phyloP scores from a whole-genome alignment of 257 asterid genomes.

The Jaltomata sinuosa region DNA sequence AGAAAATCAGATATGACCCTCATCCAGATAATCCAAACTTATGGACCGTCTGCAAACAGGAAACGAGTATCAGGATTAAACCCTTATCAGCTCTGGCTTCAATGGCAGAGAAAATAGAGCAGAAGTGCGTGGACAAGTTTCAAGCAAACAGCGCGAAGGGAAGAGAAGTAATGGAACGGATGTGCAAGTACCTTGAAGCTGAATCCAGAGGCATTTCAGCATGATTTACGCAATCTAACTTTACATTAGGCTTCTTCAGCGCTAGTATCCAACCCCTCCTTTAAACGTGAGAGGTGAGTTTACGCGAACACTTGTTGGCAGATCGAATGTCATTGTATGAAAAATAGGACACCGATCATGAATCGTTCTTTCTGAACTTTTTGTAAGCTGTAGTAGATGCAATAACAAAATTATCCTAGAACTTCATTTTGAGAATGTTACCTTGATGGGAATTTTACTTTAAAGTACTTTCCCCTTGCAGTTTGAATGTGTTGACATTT shows the following conservation, averaged over 20 bases:
- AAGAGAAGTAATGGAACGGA: constrained; percentile 96
- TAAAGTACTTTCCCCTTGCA: not conserved
- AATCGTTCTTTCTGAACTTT: not conserved
- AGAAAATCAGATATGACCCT: constrained; percentile 90
- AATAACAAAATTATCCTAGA: not conserved
- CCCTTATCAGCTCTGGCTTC: constrained; percentile 77
- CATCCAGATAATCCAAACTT: constrained; percentile 74
- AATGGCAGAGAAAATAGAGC: constrained; percentile 95
- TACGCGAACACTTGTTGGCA: not conserved
- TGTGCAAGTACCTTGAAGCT: constrained; percentile 89
- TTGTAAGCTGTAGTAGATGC: not conserved
- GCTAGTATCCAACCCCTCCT: not conserved
- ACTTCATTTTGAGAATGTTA: not conserved
- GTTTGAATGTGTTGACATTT: not conserved
- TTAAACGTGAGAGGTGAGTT: not conserved
- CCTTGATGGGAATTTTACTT: not conserved
- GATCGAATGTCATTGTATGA: not conserved
- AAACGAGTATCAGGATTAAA: constrained; percentile 79
- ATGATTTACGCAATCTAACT: constrained; percentile 8
- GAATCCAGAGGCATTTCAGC: constrained; percentile 69
- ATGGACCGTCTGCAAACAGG: constrained; percentile 85
- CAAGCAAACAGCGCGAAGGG: constrained; percentile 89
- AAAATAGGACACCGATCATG: not conserved
- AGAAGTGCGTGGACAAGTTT: constrained; percentile 77
- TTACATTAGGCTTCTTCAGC: not conserved